A percentile compares a stretch with the other conserved stretches of the same genome.
Conservation (phyloP, 2,329 filamentous ascomycete species). For the Aschersonia sp. region DNA sequence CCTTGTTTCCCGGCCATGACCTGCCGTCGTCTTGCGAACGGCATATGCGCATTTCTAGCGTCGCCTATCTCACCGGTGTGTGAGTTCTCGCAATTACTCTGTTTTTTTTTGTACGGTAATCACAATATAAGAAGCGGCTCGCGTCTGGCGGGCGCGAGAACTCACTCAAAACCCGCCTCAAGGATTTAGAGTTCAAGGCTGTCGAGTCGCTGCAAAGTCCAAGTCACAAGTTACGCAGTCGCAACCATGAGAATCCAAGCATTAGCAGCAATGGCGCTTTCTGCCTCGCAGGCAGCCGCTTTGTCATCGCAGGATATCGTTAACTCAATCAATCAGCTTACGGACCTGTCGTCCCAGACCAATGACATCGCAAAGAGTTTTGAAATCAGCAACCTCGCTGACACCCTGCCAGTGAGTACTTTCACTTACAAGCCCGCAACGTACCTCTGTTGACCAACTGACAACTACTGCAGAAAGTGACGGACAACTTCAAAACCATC, state of each 20-base stretch:
- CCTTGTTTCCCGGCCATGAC: too few species aligned
- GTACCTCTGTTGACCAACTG: not conserved
- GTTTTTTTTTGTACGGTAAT: too few species aligned
- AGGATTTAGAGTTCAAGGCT: too few species aligned
- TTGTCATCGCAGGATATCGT: constrained; percentile 3
- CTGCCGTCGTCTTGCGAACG: too few species aligned
- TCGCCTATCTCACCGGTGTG: too few species aligned
- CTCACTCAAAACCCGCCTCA: too few species aligned
- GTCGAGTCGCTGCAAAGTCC: too few species aligned
- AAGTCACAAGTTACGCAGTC: not conserved
- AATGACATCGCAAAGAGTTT: not conserved
- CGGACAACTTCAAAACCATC: not conserved
- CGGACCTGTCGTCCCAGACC: not conserved
- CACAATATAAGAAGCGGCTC: too few species aligned
- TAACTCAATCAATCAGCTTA: constrained; percentile 4
- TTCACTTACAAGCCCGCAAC: not conserved
- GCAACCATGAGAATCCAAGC: not conserved
- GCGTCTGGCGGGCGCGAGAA: too few species aligned
- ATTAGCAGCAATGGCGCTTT: not conserved
- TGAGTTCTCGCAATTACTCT: too few species aligned
- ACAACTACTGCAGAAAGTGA: not conserved
- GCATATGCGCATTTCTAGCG: too few species aligned
- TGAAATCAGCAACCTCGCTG: not conserved
- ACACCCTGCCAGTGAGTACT: not conserved
- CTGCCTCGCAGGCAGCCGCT: constrained; percentile 3